Evolutionary conservation across 805 yeast species (phyloP), one percentile per base, ranked within the genome.

Genomic region (Grigorovia humatica): DNA sequence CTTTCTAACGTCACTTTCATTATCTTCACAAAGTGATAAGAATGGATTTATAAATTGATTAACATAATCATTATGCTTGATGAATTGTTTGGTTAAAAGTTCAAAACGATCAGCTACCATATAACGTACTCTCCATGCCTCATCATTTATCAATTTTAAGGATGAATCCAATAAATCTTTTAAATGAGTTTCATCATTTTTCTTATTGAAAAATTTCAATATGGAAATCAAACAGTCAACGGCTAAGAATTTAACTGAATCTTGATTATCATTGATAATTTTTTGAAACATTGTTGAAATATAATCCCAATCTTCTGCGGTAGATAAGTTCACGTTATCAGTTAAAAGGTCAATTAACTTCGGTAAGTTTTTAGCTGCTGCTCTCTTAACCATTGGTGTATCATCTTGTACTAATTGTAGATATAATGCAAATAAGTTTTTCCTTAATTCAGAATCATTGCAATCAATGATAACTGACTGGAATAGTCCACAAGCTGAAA

Each of bases 81-180:
- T 74, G 62, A 90, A 82, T 57, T 80, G 81, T 17, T 70, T 59
- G 1, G 95, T 88, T 54, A 93, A 77, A 55, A 75, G 73, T 59
- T 83, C 87, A 64, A 89, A 90, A 61, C 89, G 78, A 66, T 91
- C 97, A n/a, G 97, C 96, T 38, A 96, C 95, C 83, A 93, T 89
- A 70, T 91, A 93, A 63, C 99, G 83, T 52, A 93, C 98, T 69
- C 99, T 82, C 99, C 99, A 93, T 63, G 95, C 85, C 69, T 87
- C 88, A 71, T 93, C 99, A 57, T 76, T 79, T 53, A 88, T 83
- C 58, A 93, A 75, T 57, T 80, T 80, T 57, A 84, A 75, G 2
- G 95, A 77, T 56, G 83, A 78, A 49, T 75, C 73, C 55, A 85
- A 74, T 52, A 85, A 73, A 57, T 83, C 85, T 47, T 78, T 74